Base-by-base conservation (phyloP, 2,329 filamentous ascomycete species). In the Cladobotryum mycophilum region DNA sequence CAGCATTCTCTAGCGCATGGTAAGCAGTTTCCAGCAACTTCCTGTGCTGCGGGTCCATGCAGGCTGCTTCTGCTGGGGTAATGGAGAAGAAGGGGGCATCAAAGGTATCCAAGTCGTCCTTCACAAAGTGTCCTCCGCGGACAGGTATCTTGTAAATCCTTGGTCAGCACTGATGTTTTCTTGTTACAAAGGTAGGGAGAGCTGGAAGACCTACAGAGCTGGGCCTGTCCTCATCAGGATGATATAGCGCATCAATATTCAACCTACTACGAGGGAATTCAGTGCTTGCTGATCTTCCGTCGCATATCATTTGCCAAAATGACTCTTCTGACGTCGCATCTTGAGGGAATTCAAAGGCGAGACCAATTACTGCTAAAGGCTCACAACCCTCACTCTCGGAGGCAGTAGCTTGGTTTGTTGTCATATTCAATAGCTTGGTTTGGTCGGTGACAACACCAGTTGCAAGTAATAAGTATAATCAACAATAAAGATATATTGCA, bases 41-140 rank as follows among this genome's bases (percentile, higher is more conserved):
- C 11, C 63, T 48, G 45, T 66, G 60, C 43, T 62, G 59, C 3
- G 64, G 64, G 22, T 67, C 64, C 54, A 66, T 61, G 7, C 43
- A 46, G 15, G 51, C 47, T 30, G 60, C 63, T 37, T 66, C 60
- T 2, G 45, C 51, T 4, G 53, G 42, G 2, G 55, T 53, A 13
- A 58, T 55, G 6, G 46, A 48, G 45, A 62, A 62, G 41, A 62
- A 61, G 17, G 54, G 51, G 4, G 60, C 58, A 45, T 61, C 60
- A 13, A 61, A 60, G 4, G 45, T 37, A 7, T 40, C 38, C 9
- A 62, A 48, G 44, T 66, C 57, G 25, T 65, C 51, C 11, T 61
- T 51, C 7, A 66, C 43, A 18, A 64, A 58, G 48, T 65, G 56
- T 12, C 56, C 58, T 2, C 67, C 68, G 17, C 25, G 42, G n/a